Conservation (phyloP, 2,329 filamentous ascomycete genomes). For the Alternaria sp. region DNA sequence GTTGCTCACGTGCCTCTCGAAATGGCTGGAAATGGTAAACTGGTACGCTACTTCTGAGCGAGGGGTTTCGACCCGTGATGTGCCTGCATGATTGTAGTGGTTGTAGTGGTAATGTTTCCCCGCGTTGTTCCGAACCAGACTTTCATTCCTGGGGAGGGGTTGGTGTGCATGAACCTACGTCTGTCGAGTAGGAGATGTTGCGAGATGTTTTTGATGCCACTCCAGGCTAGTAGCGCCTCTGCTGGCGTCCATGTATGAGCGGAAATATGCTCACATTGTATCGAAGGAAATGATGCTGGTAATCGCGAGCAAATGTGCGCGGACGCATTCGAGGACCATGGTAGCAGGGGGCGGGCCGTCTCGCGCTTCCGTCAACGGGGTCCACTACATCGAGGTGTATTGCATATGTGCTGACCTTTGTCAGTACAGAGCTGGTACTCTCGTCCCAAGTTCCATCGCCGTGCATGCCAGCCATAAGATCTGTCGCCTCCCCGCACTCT, state of each 20-base stretch:
- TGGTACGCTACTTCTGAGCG: not conserved
- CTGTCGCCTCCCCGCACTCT: not conserved
- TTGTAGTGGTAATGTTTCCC: not conserved
- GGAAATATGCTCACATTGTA: not conserved
- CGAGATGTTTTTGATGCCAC: not conserved
- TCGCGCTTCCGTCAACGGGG: not conserved
- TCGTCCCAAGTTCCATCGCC: not conserved
- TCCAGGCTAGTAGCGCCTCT: not conserved
- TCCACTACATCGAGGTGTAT: slow-evolving; percentile 1
- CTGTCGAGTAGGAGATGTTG: not conserved
- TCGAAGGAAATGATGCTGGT: not conserved
- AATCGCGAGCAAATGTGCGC: not conserved
- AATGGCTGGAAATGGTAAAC: not conserved
- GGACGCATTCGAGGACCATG: slow-evolving; percentile 5
- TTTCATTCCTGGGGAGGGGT: not conserved
- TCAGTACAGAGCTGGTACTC: not conserved
- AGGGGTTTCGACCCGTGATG: not conserved
- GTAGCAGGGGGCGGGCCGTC: slow-evolving; percentile 4
- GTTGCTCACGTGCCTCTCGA: not conserved
- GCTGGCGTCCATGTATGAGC: not conserved
- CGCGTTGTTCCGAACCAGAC: not conserved
- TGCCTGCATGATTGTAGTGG: not conserved
- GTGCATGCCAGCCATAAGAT: not conserved
- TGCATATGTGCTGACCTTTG: not conserved
- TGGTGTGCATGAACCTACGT: not conserved